Base-by-base conservation (phyloP, 495 filamentous ascomycete genomes). In the Penicillium cinerascens region DNA sequence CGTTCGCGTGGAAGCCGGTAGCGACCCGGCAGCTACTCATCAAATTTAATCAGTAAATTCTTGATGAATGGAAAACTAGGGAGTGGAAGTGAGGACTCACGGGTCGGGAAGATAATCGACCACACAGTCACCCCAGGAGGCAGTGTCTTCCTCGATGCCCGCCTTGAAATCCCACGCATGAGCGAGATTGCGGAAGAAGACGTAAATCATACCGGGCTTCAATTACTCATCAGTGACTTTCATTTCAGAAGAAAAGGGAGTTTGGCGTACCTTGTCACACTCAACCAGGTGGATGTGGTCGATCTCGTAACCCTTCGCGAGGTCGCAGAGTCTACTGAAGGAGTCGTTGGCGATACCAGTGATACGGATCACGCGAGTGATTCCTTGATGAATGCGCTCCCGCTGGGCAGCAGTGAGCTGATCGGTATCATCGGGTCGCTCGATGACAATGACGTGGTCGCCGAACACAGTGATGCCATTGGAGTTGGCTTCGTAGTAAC, bases 171-270 rank as follows among this genome's bases (percentile, higher is more conserved):
- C 70, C 67, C 69, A 78, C 3, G 72, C 72, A 17, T 69, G 62
- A 21, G 69, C 58, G 36, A 76, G 63, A 25, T 72, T 62, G 40
- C 72, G 64, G 62, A 81, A 82, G 33, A 66, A 60, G 15, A 80
- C 52, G 15, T 65, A 52, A 15, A 71, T 70, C 20, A 44, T 59
- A 8, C 57, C 60, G 6, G 54, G 11, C 49, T 58, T 25, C 21
- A 23, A 27, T 7, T 3, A 11, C 20, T 23, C 4, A 54, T 42
- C 42, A 33, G 54, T 51, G 3, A 64, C 23, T 15, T 29, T 42
- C 25, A 0, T 18, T 35, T 22, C 13, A 39, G 5, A 27, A 5
- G 33, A 13, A 11, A 46, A 26, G 13, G 21, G 1, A 35, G 42
- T 37, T 3, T 9, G 1, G 36, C 41, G 2, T 49, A 47, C 54